Percentiles rank a stretch among this genome's conserved stretches.
phyloP scores from a whole-genome alignment of 257 asterid species.

The Solanum piurae region DNA sequence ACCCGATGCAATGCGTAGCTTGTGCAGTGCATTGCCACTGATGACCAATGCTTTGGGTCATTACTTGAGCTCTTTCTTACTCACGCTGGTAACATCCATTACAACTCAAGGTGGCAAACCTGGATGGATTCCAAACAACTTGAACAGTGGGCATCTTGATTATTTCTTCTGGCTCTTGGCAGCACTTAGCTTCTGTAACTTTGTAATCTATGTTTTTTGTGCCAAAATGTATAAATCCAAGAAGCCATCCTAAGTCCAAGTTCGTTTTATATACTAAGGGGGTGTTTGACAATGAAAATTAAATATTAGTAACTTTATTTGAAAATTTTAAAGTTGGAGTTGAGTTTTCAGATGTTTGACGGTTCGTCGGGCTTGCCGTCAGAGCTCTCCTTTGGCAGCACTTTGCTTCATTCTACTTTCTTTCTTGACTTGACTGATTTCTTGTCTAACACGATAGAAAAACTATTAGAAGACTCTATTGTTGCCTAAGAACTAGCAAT shows the following conservation, averaged over 20 bases:
- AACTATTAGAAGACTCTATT: no score
- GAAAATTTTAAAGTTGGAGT: neutral
- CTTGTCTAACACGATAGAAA: no score
- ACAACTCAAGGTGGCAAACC: constrained; percentile 51
- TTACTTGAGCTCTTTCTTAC: constrained; percentile 62
- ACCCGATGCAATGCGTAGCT: constrained; percentile 89
- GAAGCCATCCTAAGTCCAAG: constrained; percentile 31
- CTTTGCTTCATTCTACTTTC: no score
- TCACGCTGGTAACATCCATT: constrained; percentile 51
- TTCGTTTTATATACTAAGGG: neutral
- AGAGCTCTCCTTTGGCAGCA: no score
- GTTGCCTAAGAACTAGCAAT: no score
- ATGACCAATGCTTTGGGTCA: constrained; percentile 55
- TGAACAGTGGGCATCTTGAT: constrained; percentile 76
- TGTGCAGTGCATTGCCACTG: constrained; percentile 66
- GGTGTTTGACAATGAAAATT: neutral
- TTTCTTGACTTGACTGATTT: no score
- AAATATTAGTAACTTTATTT: no score
- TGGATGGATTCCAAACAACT: constrained; percentile 86
- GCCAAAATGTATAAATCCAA: constrained; percentile 62
- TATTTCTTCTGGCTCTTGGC: constrained; percentile 80
- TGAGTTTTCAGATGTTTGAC: no score
- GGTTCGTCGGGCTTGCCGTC: no score
- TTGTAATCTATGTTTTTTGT: constrained; percentile 49
- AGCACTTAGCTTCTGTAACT: constrained; percentile 52